Base-by-base conservation (phyloP, 1,284 basidiomycete species). In the Porphyrellus sp. region DNA sequence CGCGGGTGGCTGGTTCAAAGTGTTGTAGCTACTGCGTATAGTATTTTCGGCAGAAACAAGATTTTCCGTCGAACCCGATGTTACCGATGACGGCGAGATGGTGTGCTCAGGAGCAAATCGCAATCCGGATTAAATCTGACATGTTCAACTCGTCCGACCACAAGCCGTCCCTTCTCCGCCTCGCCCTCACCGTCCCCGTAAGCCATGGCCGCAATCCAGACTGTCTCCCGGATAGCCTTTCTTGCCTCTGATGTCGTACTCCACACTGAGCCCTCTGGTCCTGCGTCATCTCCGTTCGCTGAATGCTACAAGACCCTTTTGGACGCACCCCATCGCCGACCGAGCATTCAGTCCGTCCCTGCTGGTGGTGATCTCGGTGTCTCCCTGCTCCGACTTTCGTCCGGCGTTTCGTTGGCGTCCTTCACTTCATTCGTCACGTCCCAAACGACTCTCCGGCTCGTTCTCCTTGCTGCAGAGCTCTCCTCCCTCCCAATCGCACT, bases 161-260 rank as follows among this genome's bases (percentile, higher is more conserved):
- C 30, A 5, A n/a, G 11, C 3, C 18, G 15, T 31, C 40, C 5
- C 33, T 39, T 15, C 24, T n/a, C 39, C 21, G 16, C 44, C 21
- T 53, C 46, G 46, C 43, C 21, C 53, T 60, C 30, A 56, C 42
- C 27, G 0, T 47, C 13, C 12, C 38, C 60, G 39, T 48, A 53
- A 54, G 52, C 61, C 50, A 71, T 72, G 59, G 23, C 64, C 1
- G 57, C 76, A 1, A 56, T 70, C 42, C 54, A 63, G 8, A 62
- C 77, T 3, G 87, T 90, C 46, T 77, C 84, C 46, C 82, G 86
- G 27, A 77, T 91, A 56, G 86, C 85, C 16, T 83, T 78, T 68
- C 72, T 87, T 33, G 74, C 83, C 25, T 88, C 88, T 11, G 86
- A 88, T 64, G 71, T 79, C 44, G 59, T 90, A 18, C 70, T 91